Conservation (phyloP, 2,329 filamentous ascomycete genomes). For the Aspergillus thermomutatus region DNA sequence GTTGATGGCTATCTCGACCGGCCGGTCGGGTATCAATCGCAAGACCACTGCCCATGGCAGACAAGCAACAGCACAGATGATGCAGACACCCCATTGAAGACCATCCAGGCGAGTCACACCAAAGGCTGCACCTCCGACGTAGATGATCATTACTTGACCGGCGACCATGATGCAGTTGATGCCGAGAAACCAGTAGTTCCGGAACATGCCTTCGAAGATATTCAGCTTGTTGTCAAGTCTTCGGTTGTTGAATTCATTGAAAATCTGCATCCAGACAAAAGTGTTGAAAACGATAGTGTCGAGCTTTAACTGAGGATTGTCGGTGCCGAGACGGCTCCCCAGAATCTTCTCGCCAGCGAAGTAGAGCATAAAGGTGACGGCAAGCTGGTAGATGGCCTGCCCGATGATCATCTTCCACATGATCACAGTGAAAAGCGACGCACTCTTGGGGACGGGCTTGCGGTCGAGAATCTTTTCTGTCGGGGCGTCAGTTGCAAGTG, state of each 20-base stretch:
- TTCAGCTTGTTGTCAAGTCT: constrained; percentile 94
- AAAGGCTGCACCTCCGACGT: constrained; percentile 79
- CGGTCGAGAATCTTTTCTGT: constrained; percentile 75
- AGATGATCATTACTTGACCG: constrained; percentile 85
- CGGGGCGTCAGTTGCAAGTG: constrained; percentile 86
- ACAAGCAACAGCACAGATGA: constrained; percentile 79
- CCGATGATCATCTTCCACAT: constrained; percentile 99
- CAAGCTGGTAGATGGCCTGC: constrained; percentile 83
- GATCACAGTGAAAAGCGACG: constrained; percentile 74
- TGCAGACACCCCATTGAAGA: constrained; percentile 82
- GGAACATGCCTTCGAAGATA: constrained; percentile 82
- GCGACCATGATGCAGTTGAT: constrained; percentile 87
- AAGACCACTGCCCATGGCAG: constrained; percentile 79
- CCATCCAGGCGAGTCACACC: constrained; percentile 66
- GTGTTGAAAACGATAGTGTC: constrained; percentile 92
- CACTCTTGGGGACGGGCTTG: constrained; percentile 72
- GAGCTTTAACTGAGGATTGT: constrained; percentile 52
- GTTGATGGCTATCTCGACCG: constrained; percentile 41
- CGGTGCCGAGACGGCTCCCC: constrained; percentile 50
- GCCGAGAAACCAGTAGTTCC: constrained; percentile 83
- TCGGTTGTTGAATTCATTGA: constrained; percentile 97
- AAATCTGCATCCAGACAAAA: constrained; percentile 99
- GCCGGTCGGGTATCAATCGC: constrained; percentile 74
- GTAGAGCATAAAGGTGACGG: constrained; percentile 74
- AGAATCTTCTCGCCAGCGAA: constrained; percentile 66